phyloP scores from a whole-genome alignment of 148 eudicot genomes.

The Cornus kousa region DNA sequence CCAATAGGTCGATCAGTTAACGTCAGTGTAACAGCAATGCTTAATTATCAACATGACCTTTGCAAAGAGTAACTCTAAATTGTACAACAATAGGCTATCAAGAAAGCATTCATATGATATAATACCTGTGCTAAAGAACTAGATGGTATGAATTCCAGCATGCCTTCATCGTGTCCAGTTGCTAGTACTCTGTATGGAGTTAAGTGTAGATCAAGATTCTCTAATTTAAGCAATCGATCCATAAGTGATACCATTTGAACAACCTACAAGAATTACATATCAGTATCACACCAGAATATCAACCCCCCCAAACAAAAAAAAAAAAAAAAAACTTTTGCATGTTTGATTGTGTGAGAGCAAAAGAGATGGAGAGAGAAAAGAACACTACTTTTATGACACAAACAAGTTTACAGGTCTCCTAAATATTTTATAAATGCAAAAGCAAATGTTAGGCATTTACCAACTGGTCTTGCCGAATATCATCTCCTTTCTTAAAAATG shows the following conservation, averaged over 20 bases:
- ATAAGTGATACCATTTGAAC: constrained; percentile 95
- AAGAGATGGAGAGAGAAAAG: neutral
- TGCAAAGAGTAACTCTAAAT: neutral
- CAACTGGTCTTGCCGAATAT: constrained; percentile 97
- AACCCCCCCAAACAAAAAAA: neutral
- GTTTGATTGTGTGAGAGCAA: neutral
- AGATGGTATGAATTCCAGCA: constrained; percentile 95
- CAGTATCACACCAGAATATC: neutral
- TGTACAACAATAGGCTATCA: constrained; percentile 1
- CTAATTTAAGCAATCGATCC: constrained; percentile 95
- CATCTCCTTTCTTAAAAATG: constrained; percentile 97
- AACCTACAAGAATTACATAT: constrained; percentile 48
- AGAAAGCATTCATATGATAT: neutral
- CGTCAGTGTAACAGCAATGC: neutral
- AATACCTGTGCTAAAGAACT: constrained; percentile 91
- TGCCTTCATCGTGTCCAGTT: constrained; percentile 97
- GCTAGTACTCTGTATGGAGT: constrained; percentile 97
- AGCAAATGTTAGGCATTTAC: constrained; percentile 30
- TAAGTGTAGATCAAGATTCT: constrained; percentile 92
- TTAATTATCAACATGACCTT: neutral
- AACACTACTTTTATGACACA: neutral
- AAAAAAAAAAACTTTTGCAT: no score
- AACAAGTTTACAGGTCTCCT: neutral
- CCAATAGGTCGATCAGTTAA: neutral
- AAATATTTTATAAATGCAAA: constrained; percentile 3